Evolutionary conservation across 768 basidiomycete genomes (phyloP), one percentile per base, ranked within the genome.

Genomic region (Leccinum arenicola): DNA sequence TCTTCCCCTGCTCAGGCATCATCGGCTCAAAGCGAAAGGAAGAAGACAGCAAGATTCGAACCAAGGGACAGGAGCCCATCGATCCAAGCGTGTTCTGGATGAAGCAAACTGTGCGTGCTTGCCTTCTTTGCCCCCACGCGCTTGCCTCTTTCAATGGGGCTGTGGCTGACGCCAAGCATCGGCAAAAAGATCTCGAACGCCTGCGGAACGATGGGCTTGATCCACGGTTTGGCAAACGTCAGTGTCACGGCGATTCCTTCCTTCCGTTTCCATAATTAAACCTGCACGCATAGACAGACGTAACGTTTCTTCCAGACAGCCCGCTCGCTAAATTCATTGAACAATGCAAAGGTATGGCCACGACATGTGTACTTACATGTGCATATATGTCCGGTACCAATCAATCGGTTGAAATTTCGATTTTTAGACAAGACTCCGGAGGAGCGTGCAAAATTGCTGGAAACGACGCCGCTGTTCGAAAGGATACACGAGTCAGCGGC

Each of bases 171-270:
- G n/a, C 19, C 40, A 17, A 17, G 25, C 58, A 5, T 38, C 17
- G 53, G 43, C 5, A 45, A 45, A 21, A 55, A 91, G 89, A 93
- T 93, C 57, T 71, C 78, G 4, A 94, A 94, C 65, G 92, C 93
- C 0, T 94, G 93, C 67, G 93, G 93, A 4, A 93, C 93, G 0
- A 94, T 95, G 70, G 93, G 87, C 0, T 78, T 95, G 17, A 79
- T 95, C 6, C 93, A 95, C 65, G 84, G 91, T 10, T 74, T 97
- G 48, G 83, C 85, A 21, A 97, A 98, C 69, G 89, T 93, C 60
- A 62, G 83, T 70, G 15, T 25, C 56, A 33, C 57, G 57, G 60
- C 11, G 23, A 15, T 64, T 55, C 10, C 17, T 45, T 33, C 15
- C 38, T 29, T 29, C 52, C 56, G 56, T 45, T 21, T 52, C 57